A percentile compares a stretch with the other conserved stretches of the same genome.
Evolutionary conservation across 257 asterid species (phyloP).

Genomic region (Scutellaria minor): DNA sequence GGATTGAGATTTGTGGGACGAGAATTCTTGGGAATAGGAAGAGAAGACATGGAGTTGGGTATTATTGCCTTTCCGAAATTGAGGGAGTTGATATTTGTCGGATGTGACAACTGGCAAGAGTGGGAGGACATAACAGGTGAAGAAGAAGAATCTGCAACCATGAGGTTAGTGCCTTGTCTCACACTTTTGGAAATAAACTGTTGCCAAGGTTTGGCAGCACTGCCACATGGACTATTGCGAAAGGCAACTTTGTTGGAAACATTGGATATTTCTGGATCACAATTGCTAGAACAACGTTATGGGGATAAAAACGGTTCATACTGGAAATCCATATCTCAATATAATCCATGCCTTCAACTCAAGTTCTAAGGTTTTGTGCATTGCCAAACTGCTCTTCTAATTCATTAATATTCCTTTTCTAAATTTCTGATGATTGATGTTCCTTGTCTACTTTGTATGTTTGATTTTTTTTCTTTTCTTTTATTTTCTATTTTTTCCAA

Average conservation of each 20-base stretch:
- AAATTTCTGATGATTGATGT: no score
- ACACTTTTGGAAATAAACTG: background rate
- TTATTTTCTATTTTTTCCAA: no score
- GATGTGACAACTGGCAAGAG: constrained; percentile 32
- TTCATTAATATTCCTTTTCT: no score
- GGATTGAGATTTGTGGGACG: constrained; percentile 31
- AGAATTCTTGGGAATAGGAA: constrained; percentile 35
- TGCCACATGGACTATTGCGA: constrained; percentile 30
- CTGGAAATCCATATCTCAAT: constrained; percentile 24
- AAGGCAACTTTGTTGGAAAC: background rate
- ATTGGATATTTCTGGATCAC: background rate
- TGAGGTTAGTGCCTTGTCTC: constrained; percentile 30
- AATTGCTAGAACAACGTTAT: background rate
- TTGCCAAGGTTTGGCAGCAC: background rate
- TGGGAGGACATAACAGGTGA: constrained; percentile 33
- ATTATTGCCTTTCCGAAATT: constrained; percentile 30
- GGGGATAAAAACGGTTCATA: background rate
- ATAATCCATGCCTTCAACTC: constrained; percentile 14
- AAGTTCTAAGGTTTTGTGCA: no score
- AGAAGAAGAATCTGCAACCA: constrained; percentile 10
- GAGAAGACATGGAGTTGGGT: background rate
- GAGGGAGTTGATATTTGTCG: constrained; percentile 11
- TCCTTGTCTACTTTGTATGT: no score
- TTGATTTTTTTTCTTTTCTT: no score
- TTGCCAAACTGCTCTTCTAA: no score